These are phyloP conservation scores for Boletellus sp. DNA, from an alignment of 1,284 basidiomycete genomes.

Conservation along the genomic window DNA sequence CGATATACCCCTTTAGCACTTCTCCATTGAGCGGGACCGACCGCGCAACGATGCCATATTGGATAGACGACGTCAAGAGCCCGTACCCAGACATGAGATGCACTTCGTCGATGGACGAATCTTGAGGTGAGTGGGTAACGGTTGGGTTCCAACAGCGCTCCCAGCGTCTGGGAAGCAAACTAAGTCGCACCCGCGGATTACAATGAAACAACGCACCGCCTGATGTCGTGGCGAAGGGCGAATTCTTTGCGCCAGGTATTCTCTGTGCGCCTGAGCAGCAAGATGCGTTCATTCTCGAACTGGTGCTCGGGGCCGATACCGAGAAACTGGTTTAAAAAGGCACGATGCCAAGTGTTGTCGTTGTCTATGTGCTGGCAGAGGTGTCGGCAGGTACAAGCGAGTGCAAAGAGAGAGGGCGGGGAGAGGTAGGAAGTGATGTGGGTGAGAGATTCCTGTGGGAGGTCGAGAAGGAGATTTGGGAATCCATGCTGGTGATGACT, in stretches of 20 bases:
- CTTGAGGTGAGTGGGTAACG: slow-evolving; percentile 59
- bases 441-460: slow-evolving; percentile 74
- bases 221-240: slow-evolving; percentile 49
- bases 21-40: slow-evolving; percentile 71
- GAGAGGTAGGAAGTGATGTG: slow-evolving; percentile 78
- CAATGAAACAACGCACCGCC: slow-evolving; percentile 42
- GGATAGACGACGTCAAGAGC: slow-evolving; percentile 64
- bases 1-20: slow-evolving; percentile 69
- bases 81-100: slow-evolving; percentile 57
- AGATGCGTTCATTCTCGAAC: slow-evolving; percentile 38
- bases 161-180: slow-evolving; percentile 57
- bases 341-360: slow-evolving; percentile 81
- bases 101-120: slow-evolving; percentile 51
- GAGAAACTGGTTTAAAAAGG: slow-evolving; percentile 71
- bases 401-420: slow-evolving; percentile 58
- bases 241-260: slow-evolving; percentile 70
- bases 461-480: slow-evolving; percentile 41
- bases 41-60: slow-evolving; percentile 73
- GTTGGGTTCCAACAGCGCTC: slow-evolving; percentile 59
- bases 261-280: slow-evolving; percentile 58
- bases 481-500: slow-evolving; percentile 50
- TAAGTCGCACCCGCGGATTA: slow-evolving; percentile 1
- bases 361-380: slow-evolving; percentile 68
- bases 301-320: slow-evolving; percentile 62
- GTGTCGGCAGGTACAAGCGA: slow-evolving; percentile 52